Base-by-base conservation (phyloP, 192 early-diverging fungal genomes). In the Gaertneriomyces sp. region DNA sequence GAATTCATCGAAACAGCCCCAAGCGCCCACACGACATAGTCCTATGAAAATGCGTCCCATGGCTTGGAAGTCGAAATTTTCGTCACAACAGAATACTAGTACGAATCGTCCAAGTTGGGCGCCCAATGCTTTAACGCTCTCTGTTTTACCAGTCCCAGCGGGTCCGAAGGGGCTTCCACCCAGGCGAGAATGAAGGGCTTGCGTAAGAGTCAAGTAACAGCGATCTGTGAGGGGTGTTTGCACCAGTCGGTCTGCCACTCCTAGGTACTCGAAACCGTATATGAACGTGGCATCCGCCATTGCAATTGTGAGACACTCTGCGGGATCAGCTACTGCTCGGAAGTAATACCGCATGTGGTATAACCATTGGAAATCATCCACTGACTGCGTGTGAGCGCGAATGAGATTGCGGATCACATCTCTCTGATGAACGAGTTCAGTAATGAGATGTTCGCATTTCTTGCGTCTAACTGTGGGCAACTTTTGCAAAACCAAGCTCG, bases 31-130 rank as follows among this genome's bases (percentile, higher is more conserved):
- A 74, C 94, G 93, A 74, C 90, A 97, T 64, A 99, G 83, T 60
- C 98, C 98, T 65, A 98, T 88, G 74, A 99, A 99, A 63, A 99
- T 99, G 70, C 98, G 92, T 47, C 98, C 98, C 95, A 99, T 98
- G 38, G 98, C 95, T 72, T 98, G 94, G 83, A 98, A 99, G 77
- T 99, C 98, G 82, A 99, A 99, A 68, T 91, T 97, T 80, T 99
- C 98, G 70, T 99, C 98, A 79, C 98, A 99, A 81, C 98, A 99
- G 72, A 99, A 98, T 41, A 99, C 98, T 59, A 99, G 91, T 25
- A 93, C 92, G 74, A 97, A 96, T 25, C 96, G 85, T 7, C 98
- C 98, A 17, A 99, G 81, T 63, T 96, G 91, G 40, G 86, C 82
- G 65, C 94, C 98, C 66, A 99, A 79, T 0, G 98, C 94, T 74